Evolutionary conservation across 805 yeast species (phyloP), one percentile per base, ranked within the genome.

Genomic region (Pichia sporocuriosa): DNA sequence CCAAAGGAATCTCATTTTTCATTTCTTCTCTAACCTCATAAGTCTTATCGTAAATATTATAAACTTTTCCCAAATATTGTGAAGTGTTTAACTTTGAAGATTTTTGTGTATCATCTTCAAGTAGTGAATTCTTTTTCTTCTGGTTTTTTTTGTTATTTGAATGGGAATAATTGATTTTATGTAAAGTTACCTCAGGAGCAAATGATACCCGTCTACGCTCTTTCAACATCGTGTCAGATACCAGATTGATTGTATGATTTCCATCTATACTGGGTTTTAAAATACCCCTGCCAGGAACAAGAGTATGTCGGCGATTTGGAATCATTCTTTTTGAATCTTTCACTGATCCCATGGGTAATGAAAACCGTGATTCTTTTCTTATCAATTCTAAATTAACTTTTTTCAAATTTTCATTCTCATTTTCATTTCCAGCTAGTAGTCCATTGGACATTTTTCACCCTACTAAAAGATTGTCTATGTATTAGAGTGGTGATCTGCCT

Each of bases 181-280:
- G 84, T 31, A 80, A 65, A 3, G 83, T 79, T 0, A 79, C 85
- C 50, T 79, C 84, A 1, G 84, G 84, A 1, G 89, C 89, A 66
- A 84, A 84, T 4, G 87, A 79, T 5, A 84, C 90, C 21, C 90
- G 61, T 43, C 90, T 61, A 28, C 62, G 59, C 27, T 58, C 48
- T 8, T 23, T 29, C 20, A 44, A 3, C 42, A 45, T 37, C 44
- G 47, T 44, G 39, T 56, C 47, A 28, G 63, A 66, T 52, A 67
- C 55, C 6, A 66, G 51, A 1, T 69, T 67, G 12, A 66, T 57
- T 3, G 72, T 68, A 30, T 62, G 56, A 42, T 65, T 61, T 22
- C 49, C 53, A 23, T 56, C 58, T 4, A 50, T 42, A 11, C 55
- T 47, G 3, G 63, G 40, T 45, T 70, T 70, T 45, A 70, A 45